A percentile compares a stretch with the other conserved stretches of the same genome.
phyloP scores from a whole-genome alignment of 163 green algal species.

The Coccomyxa subellipsoidea region DNA sequence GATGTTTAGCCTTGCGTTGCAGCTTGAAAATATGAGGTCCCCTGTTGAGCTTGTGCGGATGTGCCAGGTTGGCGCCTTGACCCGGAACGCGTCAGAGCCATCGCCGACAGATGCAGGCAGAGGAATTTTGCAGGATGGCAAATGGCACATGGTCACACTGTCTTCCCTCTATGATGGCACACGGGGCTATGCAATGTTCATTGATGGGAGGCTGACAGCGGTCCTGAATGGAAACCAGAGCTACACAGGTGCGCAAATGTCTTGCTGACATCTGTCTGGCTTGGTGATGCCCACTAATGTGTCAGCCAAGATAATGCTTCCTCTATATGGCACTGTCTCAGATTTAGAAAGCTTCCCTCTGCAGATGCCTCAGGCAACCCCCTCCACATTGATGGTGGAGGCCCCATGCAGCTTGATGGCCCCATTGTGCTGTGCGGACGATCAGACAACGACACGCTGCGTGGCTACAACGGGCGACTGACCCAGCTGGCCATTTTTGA shows the following conservation, averaged over 20 bases:
- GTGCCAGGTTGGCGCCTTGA: background rate
- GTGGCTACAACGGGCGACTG: conserved; percentile 36
- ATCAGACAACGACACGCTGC: conserved; percentile 31
- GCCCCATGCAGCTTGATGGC: conserved; percentile 35
- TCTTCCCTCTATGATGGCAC: conserved; percentile 24
- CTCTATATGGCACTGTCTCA: no score
- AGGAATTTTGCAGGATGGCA: conserved; percentile 31
- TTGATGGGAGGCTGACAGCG: conserved; percentile 30
- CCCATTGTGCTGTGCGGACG: conserved; percentile 44
- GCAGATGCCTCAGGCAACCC: background rate
- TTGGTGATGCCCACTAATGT: no score
- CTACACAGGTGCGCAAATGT: background rate
- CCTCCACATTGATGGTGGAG: conserved; percentile 2
- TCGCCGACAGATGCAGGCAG: background rate
- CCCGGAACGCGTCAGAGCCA: background rate
- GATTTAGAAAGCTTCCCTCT: background rate
- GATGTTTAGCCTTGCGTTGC: no score
- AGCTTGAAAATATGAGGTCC: no score
- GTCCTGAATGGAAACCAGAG: background rate
- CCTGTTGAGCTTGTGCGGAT: background rate
- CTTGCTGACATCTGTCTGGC: no score
- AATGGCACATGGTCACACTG: conserved; percentile 74
- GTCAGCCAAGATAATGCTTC: no score
- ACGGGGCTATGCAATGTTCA: conserved; percentile 30
- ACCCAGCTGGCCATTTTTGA: conserved; percentile 46